Evolutionary conservation across 2,329 filamentous ascomycete genomes (phyloP).

Genomic region (Septoria linicola): DNA sequence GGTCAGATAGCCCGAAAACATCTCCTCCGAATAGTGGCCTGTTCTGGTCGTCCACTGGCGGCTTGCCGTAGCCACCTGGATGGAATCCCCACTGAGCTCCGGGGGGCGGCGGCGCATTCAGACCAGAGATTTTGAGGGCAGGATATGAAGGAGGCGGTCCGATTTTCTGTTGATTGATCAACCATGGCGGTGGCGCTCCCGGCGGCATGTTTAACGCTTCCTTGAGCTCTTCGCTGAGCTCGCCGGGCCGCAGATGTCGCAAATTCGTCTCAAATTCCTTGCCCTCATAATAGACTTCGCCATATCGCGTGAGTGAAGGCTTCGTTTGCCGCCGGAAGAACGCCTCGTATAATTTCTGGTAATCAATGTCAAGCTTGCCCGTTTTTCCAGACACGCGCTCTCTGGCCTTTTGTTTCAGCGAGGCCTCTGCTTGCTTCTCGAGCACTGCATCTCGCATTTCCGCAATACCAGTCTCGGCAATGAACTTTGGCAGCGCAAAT

Average conservation of each 20-base stretch:
- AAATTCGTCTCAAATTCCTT: constrained; percentile 97
- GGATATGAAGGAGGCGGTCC: constrained; percentile 94
- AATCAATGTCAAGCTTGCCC: constrained; percentile 96
- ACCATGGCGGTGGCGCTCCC: constrained; percentile 90
- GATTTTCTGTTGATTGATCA: constrained; percentile 93
- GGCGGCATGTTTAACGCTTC: constrained; percentile 93
- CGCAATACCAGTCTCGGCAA: constrained; percentile 92
- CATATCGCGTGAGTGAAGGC: constrained; percentile 87
- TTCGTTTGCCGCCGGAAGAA: constrained; percentile 99
- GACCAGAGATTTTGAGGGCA: constrained; percentile 87
- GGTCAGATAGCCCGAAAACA: constrained; percentile 74
- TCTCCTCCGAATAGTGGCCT: constrained; percentile 89
- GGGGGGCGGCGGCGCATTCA: constrained; percentile 88
- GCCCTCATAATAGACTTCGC: constrained; percentile 99
- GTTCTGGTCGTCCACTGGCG: constrained; percentile 90
- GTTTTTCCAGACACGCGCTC: constrained; percentile 94
- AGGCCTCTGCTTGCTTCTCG: constrained; percentile 91
- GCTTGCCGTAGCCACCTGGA: constrained; percentile 93
- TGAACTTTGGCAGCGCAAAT: constrained; percentile 91
- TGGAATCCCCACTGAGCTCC: constrained; percentile 94
- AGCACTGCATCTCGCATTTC: constrained; percentile 97
- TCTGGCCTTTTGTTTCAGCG: constrained; percentile 90
- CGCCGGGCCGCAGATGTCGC: constrained; percentile 83
- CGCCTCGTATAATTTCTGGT: constrained; percentile 95
- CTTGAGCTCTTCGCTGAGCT: constrained; percentile 82